These are phyloP conservation scores for Yarrowia sp. DNA, from an alignment of 805 yeast genomes.

Conservation along the genomic window DNA sequence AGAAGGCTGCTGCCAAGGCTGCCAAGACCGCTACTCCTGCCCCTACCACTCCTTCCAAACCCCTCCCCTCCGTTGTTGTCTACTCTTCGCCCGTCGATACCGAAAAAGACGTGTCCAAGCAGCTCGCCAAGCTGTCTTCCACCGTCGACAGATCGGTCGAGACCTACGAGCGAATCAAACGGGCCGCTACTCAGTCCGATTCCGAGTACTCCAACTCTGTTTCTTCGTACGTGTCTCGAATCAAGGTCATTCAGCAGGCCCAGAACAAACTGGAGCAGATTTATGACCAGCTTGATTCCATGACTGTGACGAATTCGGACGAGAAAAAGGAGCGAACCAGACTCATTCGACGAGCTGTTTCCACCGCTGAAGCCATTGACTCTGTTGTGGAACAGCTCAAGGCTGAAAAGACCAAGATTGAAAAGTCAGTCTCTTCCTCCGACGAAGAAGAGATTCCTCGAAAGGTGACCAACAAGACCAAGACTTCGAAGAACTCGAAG, in stretches of 20 bases:
- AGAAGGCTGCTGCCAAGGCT: neutral
- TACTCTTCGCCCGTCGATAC: slow-evolving; percentile 9
- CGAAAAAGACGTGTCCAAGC: slow-evolving; percentile 3
- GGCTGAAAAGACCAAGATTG: neutral
- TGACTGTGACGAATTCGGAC: neutral
- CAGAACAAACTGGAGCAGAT: slow-evolving; percentile 32
- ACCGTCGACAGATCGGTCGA: slow-evolving; percentile 2
- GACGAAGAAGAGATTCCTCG: slow-evolving; percentile 18
- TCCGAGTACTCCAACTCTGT: slow-evolving; percentile 28
- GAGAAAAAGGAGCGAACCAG: neutral
- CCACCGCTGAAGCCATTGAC: slow-evolving; percentile 17
- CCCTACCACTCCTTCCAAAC: neutral
- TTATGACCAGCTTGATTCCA: slow-evolving; percentile 31
- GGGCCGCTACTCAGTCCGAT: slow-evolving; percentile 3
- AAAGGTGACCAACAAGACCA: neutral
- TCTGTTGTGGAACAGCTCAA: slow-evolving; percentile 8
- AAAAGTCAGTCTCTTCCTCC: neutral
- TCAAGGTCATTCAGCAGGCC: slow-evolving; percentile 33
- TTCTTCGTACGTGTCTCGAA: slow-evolving; percentile 28
- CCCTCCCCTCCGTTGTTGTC: slow-evolving; percentile 20
- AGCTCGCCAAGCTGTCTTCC: neutral
- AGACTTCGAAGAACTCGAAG: neutral
- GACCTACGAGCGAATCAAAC: slow-evolving; percentile 20
- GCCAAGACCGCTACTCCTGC: neutral
- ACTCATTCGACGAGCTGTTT: neutral